A percentile compares a stretch with the other conserved stretches of the same genome.
Conservation (phyloP, 345 rosid genomes). For the Acer saccharum region DNA sequence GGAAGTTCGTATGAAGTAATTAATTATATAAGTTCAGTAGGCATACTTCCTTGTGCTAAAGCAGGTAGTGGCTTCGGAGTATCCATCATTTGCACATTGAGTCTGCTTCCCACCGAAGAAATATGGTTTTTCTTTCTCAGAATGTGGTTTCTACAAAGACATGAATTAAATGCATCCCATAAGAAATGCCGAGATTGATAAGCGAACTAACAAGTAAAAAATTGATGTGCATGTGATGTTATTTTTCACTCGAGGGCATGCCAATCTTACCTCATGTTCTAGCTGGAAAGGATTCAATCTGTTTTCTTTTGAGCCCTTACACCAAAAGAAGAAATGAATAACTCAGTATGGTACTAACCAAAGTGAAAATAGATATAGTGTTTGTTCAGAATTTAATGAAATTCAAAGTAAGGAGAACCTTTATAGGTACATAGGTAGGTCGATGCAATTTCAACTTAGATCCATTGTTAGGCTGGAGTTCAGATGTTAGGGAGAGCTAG, state of each 20-base stretch:
- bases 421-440: conserved; percentile 35
- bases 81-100: conserved; percentile 35
- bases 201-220: not conserved
- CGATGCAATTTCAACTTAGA: conserved; percentile 43
- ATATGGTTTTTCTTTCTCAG: conserved; percentile 37
- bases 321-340: conserved; percentile 37
- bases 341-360: conserved; percentile 25
- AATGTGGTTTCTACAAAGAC: conserved; percentile 32
- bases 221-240: not conserved
- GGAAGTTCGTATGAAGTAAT: not conserved
- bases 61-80: conserved; percentile 43
- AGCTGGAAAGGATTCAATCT: conserved; percentile 57
- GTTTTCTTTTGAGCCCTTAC: conserved; percentile 92
- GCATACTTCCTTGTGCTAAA: conserved; percentile 45
- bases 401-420: conserved; percentile 45
- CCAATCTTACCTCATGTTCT: conserved; percentile 58
- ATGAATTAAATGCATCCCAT: conserved; percentile 2
- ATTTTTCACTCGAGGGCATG: not conserved
- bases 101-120: conserved; percentile 39
- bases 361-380: not conserved
- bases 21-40: not conserved
- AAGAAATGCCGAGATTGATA: not conserved
- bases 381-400: not conserved
- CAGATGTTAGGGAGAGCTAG: conserved; percentile 72
- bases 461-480: conserved; percentile 52